Evolutionary conservation across 2,329 filamentous ascomycete species (phyloP).

Genomic region (Nemania diffusa): DNA sequence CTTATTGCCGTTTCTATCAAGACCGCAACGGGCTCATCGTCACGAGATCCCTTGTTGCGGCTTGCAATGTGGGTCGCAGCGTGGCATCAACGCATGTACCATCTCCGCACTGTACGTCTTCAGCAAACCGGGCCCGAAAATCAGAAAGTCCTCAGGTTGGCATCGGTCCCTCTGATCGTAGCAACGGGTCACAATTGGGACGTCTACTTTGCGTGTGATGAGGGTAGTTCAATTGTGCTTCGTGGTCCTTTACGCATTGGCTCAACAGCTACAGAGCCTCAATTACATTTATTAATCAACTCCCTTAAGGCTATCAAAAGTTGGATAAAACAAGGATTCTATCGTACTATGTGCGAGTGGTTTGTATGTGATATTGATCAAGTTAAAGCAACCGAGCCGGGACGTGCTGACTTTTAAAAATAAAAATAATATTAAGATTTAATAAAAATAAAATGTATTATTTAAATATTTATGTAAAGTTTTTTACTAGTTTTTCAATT

Average conservation of each 20-base stretch:
- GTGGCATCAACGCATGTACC: slow-evolving; percentile 5
- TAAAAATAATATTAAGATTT: too few species aligned
- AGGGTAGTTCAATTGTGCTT: background rate
- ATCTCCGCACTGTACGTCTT: background rate
- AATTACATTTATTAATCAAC: background rate
- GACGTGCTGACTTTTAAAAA: too few species aligned
- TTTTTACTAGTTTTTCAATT: too few species aligned
- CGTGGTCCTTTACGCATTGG: slow-evolving; percentile 5
- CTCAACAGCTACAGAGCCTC: slow-evolving; percentile 1
- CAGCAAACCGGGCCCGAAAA: background rate
- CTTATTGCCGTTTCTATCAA: slow-evolving; percentile 15
- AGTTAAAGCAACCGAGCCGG: background rate
- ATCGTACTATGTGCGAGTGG: slow-evolving; percentile 3
- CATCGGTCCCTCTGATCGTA: slow-evolving; percentile 7
- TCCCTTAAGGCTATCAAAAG: background rate
- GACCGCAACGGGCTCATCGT: background rate
- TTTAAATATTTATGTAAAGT: too few species aligned
- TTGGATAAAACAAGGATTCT: background rate
- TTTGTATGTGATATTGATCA: background rate
- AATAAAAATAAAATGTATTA: too few species aligned
- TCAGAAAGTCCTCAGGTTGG: background rate
- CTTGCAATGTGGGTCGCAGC: slow-evolving; percentile 4
- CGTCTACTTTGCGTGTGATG: slow-evolving; percentile 14
- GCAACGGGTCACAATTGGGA: slow-evolving; percentile 5
- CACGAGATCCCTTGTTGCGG: slow-evolving; percentile 4